phyloP scores from a whole-genome alignment of 306 rosid genomes.

The Fagus crenata region DNA sequence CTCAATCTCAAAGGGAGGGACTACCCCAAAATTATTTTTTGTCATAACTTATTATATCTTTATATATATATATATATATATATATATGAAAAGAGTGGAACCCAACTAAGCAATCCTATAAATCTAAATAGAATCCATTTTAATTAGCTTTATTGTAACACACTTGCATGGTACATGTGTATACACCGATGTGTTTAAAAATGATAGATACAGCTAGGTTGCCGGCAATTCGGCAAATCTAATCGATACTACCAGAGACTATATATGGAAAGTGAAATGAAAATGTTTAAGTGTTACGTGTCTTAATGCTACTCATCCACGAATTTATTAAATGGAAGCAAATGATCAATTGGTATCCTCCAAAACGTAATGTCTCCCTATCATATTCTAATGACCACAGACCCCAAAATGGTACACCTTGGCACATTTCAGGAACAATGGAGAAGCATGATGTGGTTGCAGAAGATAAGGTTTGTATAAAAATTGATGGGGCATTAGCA shows the following conservation, averaged over 20 bases:
- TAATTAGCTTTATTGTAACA: slow-evolving; percentile 7
- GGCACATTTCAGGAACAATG: slow-evolving; percentile 43
- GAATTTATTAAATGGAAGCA: slow-evolving; percentile 37
- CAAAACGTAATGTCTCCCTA: slow-evolving; percentile 44
- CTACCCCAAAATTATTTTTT: too few species aligned
- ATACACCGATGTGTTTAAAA: slow-evolving; percentile 23
- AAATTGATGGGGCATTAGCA: slow-evolving; percentile 28
- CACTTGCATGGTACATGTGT: slow-evolving; percentile 11
- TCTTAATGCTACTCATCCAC: slow-evolving; percentile 31
- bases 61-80: too few species aligned
- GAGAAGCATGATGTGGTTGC: slow-evolving; percentile 40
- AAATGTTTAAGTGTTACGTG: slow-evolving; percentile 26
- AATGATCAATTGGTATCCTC: slow-evolving; percentile 35
- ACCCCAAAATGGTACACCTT: slow-evolving; percentile 35
- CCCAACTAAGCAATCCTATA: slow-evolving; percentile 1
- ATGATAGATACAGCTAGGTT: slow-evolving; percentile 20
- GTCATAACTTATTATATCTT: too few species aligned
- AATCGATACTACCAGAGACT: slow-evolving; percentile 31
- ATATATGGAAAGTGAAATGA: slow-evolving; percentile 20
- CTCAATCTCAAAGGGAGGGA: too few species aligned
- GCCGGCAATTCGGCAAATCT: slow-evolving; percentile 27
- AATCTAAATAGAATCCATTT: slow-evolving; percentile 1
- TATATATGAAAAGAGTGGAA: neutral
- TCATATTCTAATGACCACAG: slow-evolving; percentile 28
- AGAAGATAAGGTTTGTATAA: slow-evolving; percentile 38